Evolutionary conservation across 2,329 filamentous ascomycete species (phyloP).

Genomic region (Colletotrichum lini): DNA sequence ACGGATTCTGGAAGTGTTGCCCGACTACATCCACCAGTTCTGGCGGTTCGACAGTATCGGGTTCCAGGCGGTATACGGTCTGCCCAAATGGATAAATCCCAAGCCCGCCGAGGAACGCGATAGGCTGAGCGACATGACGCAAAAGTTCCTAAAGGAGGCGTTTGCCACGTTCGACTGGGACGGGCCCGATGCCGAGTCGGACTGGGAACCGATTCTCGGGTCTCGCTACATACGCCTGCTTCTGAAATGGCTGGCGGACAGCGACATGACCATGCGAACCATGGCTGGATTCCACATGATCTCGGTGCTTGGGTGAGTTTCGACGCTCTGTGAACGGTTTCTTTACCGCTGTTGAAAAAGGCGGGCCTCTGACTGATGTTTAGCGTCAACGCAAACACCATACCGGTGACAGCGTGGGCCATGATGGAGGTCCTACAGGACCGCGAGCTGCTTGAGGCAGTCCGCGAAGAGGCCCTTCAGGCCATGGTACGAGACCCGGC

Average conservation of each 20-base stretch:
- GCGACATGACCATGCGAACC: slow-evolving; percentile 40
- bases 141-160: slow-evolving; percentile 32
- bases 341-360: too few species aligned
- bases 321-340: fast-evolving
- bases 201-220: slow-evolving; percentile 51
- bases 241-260: slow-evolving; percentile 43
- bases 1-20: slow-evolving; percentile 45
- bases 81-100: slow-evolving; percentile 45
- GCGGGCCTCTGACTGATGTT: not conserved
- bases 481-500: slow-evolving; percentile 32
- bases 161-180: slow-evolving; percentile 44
- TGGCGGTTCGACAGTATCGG: slow-evolving; percentile 47
- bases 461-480: slow-evolving; percentile 45
- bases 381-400: slow-evolving; percentile 48
- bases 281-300: slow-evolving; percentile 35
- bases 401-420: slow-evolving; percentile 49
- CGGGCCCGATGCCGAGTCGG: slow-evolving; percentile 28
- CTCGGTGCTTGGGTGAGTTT: slow-evolving; percentile 25
- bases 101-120: slow-evolving; percentile 42
- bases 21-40: slow-evolving; percentile 46
- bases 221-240: slow-evolving; percentile 44
- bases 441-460: slow-evolving; percentile 39
- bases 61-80: slow-evolving; percentile 43
- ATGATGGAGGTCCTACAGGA: slow-evolving; percentile 49
- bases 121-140: slow-evolving; percentile 31